phyloP scores from a whole-genome alignment of 371 early-diverging fungal genomes.

The Dipsacomyces acuminosporus region DNA sequence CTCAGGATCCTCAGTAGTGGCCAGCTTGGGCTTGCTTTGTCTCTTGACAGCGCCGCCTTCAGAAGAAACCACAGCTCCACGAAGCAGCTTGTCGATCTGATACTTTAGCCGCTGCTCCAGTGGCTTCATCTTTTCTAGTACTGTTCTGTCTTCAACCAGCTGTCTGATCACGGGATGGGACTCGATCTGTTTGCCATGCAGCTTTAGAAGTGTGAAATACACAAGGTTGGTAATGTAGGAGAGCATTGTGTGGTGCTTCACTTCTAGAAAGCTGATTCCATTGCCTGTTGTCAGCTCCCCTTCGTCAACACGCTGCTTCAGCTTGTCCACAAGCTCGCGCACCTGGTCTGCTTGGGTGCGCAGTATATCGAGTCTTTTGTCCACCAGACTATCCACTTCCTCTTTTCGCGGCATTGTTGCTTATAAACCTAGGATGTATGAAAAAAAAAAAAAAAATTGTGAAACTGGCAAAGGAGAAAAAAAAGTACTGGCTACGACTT shows the following conservation, averaged over 20 bases:
- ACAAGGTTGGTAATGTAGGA: constrained; percentile 79
- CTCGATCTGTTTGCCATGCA: constrained; percentile 63
- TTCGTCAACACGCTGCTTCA: constrained; percentile 48
- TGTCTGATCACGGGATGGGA: constrained; percentile 61
- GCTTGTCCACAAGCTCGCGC: constrained; percentile 34
- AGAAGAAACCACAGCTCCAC: constrained; percentile 54
- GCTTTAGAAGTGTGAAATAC: constrained; percentile 68
- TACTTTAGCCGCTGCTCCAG: constrained; percentile 90
- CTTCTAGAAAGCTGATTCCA: constrained; percentile 80
- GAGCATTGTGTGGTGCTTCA: constrained; percentile 81
- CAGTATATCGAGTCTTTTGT: constrained; percentile 15
- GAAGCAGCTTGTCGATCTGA: constrained; percentile 94
- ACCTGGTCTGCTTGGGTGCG: constrained; percentile 41
- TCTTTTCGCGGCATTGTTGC: not conserved
- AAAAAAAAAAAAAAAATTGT: not conserved
- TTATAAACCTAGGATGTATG: not conserved
- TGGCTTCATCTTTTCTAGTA: constrained; percentile 90
- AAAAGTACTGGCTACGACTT: not conserved
- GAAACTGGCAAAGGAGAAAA: no score
- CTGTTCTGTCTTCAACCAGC: constrained; percentile 74
- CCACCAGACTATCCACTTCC: not conserved
- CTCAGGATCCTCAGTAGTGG: constrained; percentile 35
- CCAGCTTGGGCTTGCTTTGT: not conserved
- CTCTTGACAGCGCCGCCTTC: constrained; percentile 7
- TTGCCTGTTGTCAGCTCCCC: constrained; percentile 65